Evolutionary conservation across 208 protist genomes (phyloP), one percentile per base, ranked within the genome.

Genomic region (Crithidia thermophila): DNA sequence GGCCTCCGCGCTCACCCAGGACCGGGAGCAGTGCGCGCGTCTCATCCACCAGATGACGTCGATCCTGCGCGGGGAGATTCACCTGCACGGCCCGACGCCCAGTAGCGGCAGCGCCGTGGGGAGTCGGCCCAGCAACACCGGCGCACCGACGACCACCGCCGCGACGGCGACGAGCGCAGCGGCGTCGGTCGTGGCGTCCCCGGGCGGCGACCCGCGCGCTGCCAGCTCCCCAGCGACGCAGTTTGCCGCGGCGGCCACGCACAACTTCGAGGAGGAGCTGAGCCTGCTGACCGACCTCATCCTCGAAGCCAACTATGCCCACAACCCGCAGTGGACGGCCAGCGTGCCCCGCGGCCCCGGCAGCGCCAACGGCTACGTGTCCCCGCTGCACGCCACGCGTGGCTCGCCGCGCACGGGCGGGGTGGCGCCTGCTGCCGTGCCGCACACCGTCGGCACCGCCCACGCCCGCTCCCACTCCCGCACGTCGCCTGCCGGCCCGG

Each of bases 21-120:
- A 82, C 27, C 37, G 61, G 33, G 81, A 86, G 21, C 73, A 80
- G 46, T 79, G 53, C 49, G 64, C 66, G n/a, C 71, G 77, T 10
- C 65, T 86, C n/a, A 67, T 86, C n/a, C 81, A 86, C n/a, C 72
- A 67, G 23, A 62, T 86, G 55, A 78, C 77, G 14, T 58, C 57
- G 10, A 67, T 72, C 7, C 61, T 82, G 33, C 81, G 72, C 8
- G 60, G 62, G 0, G 76, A 86, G 50, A 69, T 86, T 62, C 55
- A 77, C 55, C 53, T 86, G 25, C 60, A 77, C 50, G 52, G 61
- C 18, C 46, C 56, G 21, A 21, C 45, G 2, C 14, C 28, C 7
- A 33, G 34, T 31, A 47, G 37, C 11, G 25, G 20, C 31, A 27
- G 27, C 28, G 58, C 11, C 9, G 47, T 43, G 45, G 64, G 45